Base-by-base conservation (phyloP, 257 asterid species). In the Ocimum tenuiflorum region DNA sequence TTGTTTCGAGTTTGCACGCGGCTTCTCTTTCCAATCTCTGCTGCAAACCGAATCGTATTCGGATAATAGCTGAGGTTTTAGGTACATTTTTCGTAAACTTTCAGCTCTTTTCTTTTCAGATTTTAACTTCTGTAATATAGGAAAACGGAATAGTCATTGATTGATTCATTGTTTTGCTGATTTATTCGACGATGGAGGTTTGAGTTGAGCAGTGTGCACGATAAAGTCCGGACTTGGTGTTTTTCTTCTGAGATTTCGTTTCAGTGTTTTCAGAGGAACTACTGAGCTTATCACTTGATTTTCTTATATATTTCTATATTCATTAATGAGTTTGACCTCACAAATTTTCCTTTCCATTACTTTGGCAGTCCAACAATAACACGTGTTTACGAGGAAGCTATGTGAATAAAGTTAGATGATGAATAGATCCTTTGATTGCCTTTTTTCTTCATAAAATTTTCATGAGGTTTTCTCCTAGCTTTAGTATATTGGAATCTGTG, bases 1-100 rank as follows among this genome's bases (percentile, higher is more conserved):
- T 63, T 52, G 65, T 31, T 77, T 17, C 17, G 65, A 64, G 23
- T 31, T 47, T 56, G 27, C 71, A 27, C 51, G 18, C 55, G 13
- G 54, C 45, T 27, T 38, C 57, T 7, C 35, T 31, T 23, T 29
- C 13, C 19, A 57, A 15, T 55, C 55, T 49, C 68, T 48, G 70
- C 43, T 13, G 27, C 31, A 67, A 49, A 61, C 53, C 39, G 51
- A 38, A 20, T 7, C n/a, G 2, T 67, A 43, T 17, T 1, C 8
- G 61, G 31, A 36, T 9, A 59, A 39, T 27, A 23, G 53, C 53
- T 33, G 76, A 52, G 33, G 31, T 46, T 1, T 41, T 15, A 23
- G 77, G 76, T 68, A 51, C 11, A 46, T 2, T 22, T 31, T 19
- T 69, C 50, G 17, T 50, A 20, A 7, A 8, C 8, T 27, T 20